Evolutionary conservation across 352 stramenopile genomes (phyloP).

Genomic region (Pelagophyceae sp.): DNA sequence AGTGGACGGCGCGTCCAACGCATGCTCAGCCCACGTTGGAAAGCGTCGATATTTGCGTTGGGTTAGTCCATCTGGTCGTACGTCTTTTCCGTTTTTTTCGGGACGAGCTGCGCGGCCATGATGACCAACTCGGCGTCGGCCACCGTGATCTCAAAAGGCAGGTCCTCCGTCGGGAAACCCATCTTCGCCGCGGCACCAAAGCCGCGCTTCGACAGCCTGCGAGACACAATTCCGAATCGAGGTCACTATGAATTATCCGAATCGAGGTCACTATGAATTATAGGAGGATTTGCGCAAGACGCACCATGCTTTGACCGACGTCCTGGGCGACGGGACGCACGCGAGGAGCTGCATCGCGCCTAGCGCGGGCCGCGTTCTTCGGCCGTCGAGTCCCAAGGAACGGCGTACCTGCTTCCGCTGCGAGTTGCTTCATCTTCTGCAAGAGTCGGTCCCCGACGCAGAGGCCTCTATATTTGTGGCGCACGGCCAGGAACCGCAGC

Average conservation of each 20-base stretch:
- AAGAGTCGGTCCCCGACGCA: neutral
- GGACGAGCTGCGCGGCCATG: neutral
- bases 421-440: neutral
- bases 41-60: too few species aligned
- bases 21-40: too few species aligned
- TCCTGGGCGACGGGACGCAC: neutral
- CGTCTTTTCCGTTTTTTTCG: too few species aligned
- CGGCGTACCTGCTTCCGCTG: neutral
- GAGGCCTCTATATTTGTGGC: neutral
- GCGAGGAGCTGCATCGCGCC: neutral
- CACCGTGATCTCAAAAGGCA: neutral
- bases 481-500: neutral
- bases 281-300: too few species aligned
- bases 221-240: too few species aligned
- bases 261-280: too few species aligned
- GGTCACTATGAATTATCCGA: too few species aligned
- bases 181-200: neutral
- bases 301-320: too few species aligned
- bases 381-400: too few species aligned
- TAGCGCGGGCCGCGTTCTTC: too few species aligned
- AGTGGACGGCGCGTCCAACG: too few species aligned
- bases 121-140: neutral
- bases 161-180: neutral
- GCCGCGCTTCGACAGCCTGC: neutral
- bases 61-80: too few species aligned